Conservation (phyloP, 208 protist genomes). For the Crithidia fasciculata region DNA sequence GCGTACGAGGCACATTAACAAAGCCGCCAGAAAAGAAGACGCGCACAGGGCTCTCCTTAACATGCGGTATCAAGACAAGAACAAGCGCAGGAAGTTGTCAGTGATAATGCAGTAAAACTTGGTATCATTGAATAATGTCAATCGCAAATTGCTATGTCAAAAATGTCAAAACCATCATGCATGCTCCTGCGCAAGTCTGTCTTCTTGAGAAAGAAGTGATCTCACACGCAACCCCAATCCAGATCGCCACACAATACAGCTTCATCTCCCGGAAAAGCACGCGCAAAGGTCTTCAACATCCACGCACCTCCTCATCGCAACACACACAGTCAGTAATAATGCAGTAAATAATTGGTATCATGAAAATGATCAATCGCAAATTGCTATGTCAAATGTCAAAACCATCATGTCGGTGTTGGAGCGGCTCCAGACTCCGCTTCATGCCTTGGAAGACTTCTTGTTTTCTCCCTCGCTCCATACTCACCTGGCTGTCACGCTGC, state of each 20-base stretch:
- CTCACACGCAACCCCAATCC: background rate
- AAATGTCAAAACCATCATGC: constrained; percentile 39
- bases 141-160: constrained; percentile 47
- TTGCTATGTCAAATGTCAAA: constrained; percentile 42
- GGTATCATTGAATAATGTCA: constrained; percentile 36
- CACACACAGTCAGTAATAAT: constrained; percentile 4
- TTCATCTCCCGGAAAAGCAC: too few species aligned
- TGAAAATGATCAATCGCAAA: constrained; percentile 37
- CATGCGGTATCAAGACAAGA: too few species aligned
- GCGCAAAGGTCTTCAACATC: too few species aligned
- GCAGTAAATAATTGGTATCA: constrained; percentile 40
- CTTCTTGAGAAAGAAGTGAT: background rate
- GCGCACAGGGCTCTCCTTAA: too few species aligned
- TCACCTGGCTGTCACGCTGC: too few species aligned
- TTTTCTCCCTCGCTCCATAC: too few species aligned
- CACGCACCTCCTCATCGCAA: background rate
- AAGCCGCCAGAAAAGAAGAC: too few species aligned
- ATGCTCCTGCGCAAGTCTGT: background rate
- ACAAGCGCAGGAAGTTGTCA: background rate
- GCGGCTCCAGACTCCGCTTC: too few species aligned
- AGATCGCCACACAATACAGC: too few species aligned
- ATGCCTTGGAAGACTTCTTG: too few species aligned
- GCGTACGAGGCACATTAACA: too few species aligned
- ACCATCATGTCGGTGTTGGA: constrained; percentile 17
- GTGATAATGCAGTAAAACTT: constrained; percentile 27